These are phyloP conservation scores for Pleurotus salmoneostramineus DNA, from an alignment of 768 basidiomycete species.

Conservation along the genomic window DNA sequence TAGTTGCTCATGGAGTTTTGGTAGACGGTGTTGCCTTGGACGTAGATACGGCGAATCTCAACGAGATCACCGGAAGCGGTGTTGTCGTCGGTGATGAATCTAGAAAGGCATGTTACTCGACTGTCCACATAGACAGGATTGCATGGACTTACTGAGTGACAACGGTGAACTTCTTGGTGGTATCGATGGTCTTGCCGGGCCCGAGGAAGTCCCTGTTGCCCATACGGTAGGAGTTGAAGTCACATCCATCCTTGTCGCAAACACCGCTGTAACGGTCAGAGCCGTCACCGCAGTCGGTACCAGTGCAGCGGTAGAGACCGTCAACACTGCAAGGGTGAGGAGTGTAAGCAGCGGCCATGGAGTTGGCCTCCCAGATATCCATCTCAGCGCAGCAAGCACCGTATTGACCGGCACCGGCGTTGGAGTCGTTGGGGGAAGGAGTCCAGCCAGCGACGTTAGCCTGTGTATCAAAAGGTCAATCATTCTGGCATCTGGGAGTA, in stretches of 20 bases:
- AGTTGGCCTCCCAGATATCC: constrained; percentile 61
- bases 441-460: constrained; percentile 45
- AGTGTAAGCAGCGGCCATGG: constrained; percentile 45
- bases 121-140: constrained; percentile 14
- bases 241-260: constrained; percentile 56
- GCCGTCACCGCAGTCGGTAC: constrained; percentile 35
- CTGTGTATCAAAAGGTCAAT: constrained; percentile 19
- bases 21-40: constrained; percentile 50
- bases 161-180: constrained; percentile 46
- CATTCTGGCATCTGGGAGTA: too few relatives aligned
- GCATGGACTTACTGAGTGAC: constrained; percentile 42
- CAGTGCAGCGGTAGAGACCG: constrained; percentile 39
- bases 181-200: constrained; percentile 44
- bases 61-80: constrained; percentile 41
- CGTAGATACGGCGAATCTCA: constrained; percentile 53
- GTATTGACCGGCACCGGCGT: constrained; percentile 40
- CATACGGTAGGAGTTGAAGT: constrained; percentile 62
- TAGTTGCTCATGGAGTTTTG: constrained; percentile 45
- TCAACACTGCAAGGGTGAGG: constrained; percentile 44
- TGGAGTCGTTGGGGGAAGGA: constrained; percentile 29
- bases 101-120: constrained; percentile 25
- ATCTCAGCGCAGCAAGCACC: constrained; percentile 59
- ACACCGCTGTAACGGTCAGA: constrained; percentile 29
- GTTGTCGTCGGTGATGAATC: constrained; percentile 45
- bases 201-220: constrained; percentile 45